Base-by-base conservation (phyloP, 208 protist genomes). In the Trypanosoma rangeli region DNA sequence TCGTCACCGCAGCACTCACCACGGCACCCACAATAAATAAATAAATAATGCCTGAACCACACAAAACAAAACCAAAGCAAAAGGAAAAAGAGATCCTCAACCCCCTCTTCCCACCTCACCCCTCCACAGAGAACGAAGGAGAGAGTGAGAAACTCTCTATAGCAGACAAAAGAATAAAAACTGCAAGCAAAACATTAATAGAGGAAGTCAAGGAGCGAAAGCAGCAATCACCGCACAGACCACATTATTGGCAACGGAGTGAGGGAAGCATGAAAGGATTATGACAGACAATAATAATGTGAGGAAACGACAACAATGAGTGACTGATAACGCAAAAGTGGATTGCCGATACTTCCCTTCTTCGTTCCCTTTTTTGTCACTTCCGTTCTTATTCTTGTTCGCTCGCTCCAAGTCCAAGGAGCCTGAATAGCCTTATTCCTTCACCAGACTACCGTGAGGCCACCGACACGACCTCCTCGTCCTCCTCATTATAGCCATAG, bases 111-210 rank as follows among this genome's bases (percentile, higher is more conserved):
- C 0, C 31, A 13, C 15, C 7, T 8, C 22, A 52, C 24, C 28
- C 9, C 39, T 1, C 8, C 57, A 62, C 57, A 62, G 26, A 61
- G 13, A 61, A 9, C 39, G 15, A 29, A 12, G 37, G 10, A 39
- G 44, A 33, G 18, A 66, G 12, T n/a, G 18, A 66, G 46, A 56
- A 37, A 37, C 33, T 7, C 33, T 37, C 33, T 37, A 37, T 9
- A 37, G 33, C 16, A 28, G 1, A 53, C 49, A 53, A 1, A 13
- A 22, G 26, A 67, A 67, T 10, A 26, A 20, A 12, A 49, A 8
- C 58, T 22, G 57, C 33, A 58, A 3, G 33, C 42, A 31, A 37
- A 60, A 66, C 16, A 39, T 29, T 72, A 70, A 63, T 44, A 77
- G 12, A 63, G 24, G 28, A 68, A 60, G 13, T 29, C 59, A 65